Conservation (phyloP, 805 yeast genomes). For the Myxozyma udenii region DNA sequence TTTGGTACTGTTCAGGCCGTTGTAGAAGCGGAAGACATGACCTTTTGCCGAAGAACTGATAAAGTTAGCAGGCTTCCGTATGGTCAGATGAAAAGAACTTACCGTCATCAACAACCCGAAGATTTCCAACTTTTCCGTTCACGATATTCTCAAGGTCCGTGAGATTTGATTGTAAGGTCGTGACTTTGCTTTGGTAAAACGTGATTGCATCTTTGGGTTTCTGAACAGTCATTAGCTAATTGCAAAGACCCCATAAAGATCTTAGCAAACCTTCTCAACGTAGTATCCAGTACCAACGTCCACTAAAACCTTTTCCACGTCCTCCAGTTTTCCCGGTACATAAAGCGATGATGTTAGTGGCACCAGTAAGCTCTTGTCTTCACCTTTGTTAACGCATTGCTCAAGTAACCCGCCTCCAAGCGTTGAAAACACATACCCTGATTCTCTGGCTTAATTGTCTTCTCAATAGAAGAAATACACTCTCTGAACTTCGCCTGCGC, state of each 20-base stretch:
- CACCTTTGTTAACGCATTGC: neutral
- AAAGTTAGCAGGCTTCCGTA: neutral
- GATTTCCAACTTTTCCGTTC: slow-evolving; percentile 63
- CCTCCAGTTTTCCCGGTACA: slow-evolving; percentile 75
- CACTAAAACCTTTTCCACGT: slow-evolving; percentile 69
- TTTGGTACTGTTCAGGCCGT: slow-evolving; percentile 15
- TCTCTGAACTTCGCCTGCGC: slow-evolving; percentile 82
- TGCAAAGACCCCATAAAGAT: neutral
- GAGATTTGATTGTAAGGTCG: slow-evolving; percentile 68
- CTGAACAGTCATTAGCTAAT: slow-evolving; percentile 15
- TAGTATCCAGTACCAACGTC: slow-evolving; percentile 97
- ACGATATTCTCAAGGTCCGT: slow-evolving; percentile 71
- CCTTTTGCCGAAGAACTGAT: slow-evolving; percentile 26
- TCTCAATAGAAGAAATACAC: slow-evolving; percentile 67
- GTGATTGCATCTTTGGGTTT: slow-evolving; percentile 58
- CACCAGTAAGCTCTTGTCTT: slow-evolving; percentile 58
- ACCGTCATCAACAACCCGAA: slow-evolving; percentile 56
- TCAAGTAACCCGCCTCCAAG: slow-evolving; percentile 1
- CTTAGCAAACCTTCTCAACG: slow-evolving; percentile 64
- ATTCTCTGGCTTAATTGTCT: slow-evolving; percentile 44
- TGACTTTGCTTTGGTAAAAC: slow-evolving; percentile 71
- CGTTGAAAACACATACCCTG: slow-evolving; percentile 36
- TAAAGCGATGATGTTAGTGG: slow-evolving; percentile 88
- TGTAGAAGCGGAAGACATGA: slow-evolving; percentile 22
- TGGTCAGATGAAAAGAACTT: slow-evolving; percentile 16